These are phyloP conservation scores for Ogataea saltuana DNA, from an alignment of 805 yeast genomes.

Conservation along the genomic window DNA sequence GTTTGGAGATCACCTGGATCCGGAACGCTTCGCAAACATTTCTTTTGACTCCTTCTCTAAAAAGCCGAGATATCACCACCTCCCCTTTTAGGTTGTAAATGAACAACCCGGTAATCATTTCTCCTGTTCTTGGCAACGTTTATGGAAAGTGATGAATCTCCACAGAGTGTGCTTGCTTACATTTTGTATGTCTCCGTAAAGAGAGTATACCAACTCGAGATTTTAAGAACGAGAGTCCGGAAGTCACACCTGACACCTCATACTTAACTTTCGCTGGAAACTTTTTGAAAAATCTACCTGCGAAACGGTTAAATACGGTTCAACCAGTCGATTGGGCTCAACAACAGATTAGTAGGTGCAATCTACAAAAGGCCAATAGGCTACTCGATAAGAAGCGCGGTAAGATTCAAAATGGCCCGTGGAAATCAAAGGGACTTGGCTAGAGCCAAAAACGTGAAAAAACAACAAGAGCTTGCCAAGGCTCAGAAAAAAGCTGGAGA, in stretches of 20 bases:
- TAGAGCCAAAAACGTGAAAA: constrained; percentile 82
- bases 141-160: too few species aligned
- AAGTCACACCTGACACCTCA: constrained; percentile 8
- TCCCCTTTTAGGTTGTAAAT: constrained; percentile 82
- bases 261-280: neutral
- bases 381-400: neutral
- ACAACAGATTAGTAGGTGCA: too few species aligned
- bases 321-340: too few species aligned
- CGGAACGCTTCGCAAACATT: constrained; percentile 86
- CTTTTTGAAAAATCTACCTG: neutral
- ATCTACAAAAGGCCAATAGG: neutral
- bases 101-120: constrained; percentile 83
- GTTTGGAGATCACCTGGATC: constrained; percentile 80
- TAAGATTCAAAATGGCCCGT: constrained; percentile 64
- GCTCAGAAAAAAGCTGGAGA: constrained; percentile 72
- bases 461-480: constrained; percentile 65
- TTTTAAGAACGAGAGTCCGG: too few species aligned
- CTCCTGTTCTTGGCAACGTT: too few species aligned
- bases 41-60: constrained; percentile 72
- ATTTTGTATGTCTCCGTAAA: too few species aligned
- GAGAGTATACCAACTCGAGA: too few species aligned
- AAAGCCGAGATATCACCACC: constrained; percentile 70
- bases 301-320: constrained; percentile 3
- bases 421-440: constrained; percentile 97
- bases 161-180: too few species aligned